Percentiles rank a stretch among this genome's conserved stretches.
Conservation (phyloP, 2,329 filamentous ascomycete species). For the Endothia cerciana region DNA sequence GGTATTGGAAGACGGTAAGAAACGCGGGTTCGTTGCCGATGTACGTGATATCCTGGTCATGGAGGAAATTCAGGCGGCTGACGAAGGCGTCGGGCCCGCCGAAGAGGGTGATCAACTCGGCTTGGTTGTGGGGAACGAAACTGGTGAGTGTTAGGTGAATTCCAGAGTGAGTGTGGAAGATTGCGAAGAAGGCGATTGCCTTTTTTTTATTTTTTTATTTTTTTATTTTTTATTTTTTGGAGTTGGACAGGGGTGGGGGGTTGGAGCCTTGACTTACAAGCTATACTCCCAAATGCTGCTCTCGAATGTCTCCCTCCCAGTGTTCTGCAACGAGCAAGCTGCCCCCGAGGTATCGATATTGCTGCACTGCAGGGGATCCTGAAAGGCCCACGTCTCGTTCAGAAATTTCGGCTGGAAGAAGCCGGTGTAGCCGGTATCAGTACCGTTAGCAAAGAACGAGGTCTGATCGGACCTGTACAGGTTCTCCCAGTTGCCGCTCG, state of each 20-base stretch:
- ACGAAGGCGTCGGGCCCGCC: conserved; percentile 63
- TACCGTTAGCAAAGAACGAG: conserved; percentile 52
- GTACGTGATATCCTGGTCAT: conserved; percentile 66
- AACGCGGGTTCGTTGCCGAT: conserved; percentile 62
- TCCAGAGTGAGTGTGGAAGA: background rate
- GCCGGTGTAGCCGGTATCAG: conserved; percentile 67
- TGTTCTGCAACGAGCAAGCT: conserved; percentile 61
- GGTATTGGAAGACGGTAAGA: conserved; percentile 68
- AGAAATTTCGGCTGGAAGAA: conserved; percentile 72
- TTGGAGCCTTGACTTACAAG: conserved; percentile 51
- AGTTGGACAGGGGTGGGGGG: too few relatives aligned
- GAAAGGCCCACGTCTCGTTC: conserved; percentile 70
- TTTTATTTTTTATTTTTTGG: too few relatives aligned
- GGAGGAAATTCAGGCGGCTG: conserved; percentile 64
- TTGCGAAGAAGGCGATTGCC: too few relatives aligned
- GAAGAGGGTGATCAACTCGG: conserved; percentile 58
- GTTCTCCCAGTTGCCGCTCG: conserved; percentile 69
- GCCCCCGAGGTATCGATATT: conserved; percentile 56
- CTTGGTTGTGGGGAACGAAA: conserved; percentile 59
- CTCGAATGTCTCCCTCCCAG: conserved; percentile 72
- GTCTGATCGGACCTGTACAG: conserved; percentile 64
- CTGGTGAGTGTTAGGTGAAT: conserved; percentile 32
- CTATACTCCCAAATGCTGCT: conserved; percentile 74
- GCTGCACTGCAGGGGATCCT: conserved; percentile 69
- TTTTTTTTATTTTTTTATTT: too few relatives aligned